These are phyloP conservation scores for Penicillium turbatum DNA, from an alignment of 495 filamentous ascomycete genomes.

Conservation along the genomic window DNA sequence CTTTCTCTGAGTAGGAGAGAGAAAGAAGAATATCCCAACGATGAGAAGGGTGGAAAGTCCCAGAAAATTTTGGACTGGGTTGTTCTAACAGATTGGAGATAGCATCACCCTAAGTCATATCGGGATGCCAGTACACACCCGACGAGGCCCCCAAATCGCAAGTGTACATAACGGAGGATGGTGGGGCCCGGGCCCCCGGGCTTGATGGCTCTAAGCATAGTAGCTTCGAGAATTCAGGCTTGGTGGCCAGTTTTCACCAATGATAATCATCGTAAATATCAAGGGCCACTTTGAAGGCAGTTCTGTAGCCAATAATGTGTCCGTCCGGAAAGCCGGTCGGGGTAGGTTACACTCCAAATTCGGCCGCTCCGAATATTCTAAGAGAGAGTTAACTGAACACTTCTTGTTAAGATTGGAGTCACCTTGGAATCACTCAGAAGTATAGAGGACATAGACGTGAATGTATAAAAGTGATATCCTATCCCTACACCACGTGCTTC, in stretches of 20 bases:
- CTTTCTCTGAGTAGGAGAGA: neutral
- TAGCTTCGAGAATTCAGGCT: neutral
- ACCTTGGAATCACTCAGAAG: too few relatives aligned
- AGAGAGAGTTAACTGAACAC: too few relatives aligned
- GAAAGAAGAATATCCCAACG: neutral
- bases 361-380: neutral
- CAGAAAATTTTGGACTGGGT: neutral
- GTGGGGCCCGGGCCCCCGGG: constrained; percentile 6
- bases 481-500: too few relatives aligned
- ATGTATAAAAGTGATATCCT: too few relatives aligned
- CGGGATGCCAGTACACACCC: neutral
- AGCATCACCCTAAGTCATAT: neutral
- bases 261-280: neutral
- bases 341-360: neutral
- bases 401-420: too few relatives aligned
- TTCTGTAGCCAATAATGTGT: neutral
- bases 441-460: too few relatives aligned
- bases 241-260: neutral
- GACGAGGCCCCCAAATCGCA: neutral
- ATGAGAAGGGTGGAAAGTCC: neutral
- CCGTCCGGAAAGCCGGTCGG: neutral
- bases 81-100: neutral
- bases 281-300: neutral
- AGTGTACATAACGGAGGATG: neutral
- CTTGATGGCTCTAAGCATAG: neutral